Evolutionary conservation across 306 rosid species (phyloP).

Genomic region (Arachis hypogaea): DNA sequence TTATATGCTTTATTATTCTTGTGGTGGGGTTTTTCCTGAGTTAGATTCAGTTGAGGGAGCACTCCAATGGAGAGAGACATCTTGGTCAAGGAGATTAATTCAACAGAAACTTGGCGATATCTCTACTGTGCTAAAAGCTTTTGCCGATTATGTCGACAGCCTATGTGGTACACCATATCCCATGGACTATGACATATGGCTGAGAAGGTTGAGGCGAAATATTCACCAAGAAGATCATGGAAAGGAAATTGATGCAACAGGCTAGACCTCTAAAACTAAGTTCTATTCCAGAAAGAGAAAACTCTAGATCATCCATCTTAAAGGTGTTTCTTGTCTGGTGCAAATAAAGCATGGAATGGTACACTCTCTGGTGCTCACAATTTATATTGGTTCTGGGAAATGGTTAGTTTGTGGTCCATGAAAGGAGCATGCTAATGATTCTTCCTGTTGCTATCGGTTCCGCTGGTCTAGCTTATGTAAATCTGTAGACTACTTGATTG

Average conservation of each 20-base stretch:
- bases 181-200: conserved; percentile 90
- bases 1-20: conserved; percentile 84
- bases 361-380: conserved; percentile 39
- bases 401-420: conserved; percentile 27
- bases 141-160: conserved; percentile 96
- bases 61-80: conserved; percentile 88
- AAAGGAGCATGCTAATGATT: conserved; percentile 36
- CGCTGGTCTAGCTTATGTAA: conserved; percentile 30
- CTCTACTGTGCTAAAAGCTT: conserved; percentile 87
- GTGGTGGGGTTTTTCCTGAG: conserved; percentile 82
- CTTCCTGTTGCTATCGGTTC: conserved; percentile 27
- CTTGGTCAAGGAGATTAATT: conserved; percentile 92
- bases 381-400: conserved; percentile 35
- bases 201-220: conserved; percentile 84
- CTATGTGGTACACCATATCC: conserved; percentile 97
- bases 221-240: conserved; percentile 79
- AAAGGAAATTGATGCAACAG: conserved; percentile 70
- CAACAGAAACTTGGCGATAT: conserved; percentile 95
- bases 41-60: conserved; percentile 97
- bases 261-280: conserved; percentile 49
- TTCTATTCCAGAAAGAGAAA: conserved; percentile 36
- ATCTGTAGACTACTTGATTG: conserved; percentile 36
- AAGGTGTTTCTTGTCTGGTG: conserved; percentile 40
- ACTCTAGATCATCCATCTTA: conserved; percentile 26
- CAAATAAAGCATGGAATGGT: conserved; percentile 41